Percentiles rank a stretch among this genome's conserved stretches.
These are phyloP conservation scores for Pyricularia pennisetigena DNA, from an alignment of 2,329 filamentous ascomycete genomes.

Conservation along the genomic window DNA sequence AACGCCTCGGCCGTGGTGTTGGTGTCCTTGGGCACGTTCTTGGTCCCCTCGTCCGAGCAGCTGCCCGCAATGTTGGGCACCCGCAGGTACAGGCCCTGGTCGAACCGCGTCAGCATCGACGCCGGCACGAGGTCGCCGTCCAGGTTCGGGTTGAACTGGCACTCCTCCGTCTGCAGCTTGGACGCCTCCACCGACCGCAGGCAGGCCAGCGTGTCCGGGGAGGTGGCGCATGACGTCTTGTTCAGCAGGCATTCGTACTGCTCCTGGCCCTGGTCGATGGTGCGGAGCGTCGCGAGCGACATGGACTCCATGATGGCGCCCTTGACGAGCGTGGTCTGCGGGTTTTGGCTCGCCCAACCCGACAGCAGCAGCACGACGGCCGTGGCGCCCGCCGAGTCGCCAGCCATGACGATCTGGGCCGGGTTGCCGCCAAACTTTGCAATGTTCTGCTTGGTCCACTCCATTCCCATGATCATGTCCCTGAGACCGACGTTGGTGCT, in stretches of 20 bases:
- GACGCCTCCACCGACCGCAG: conserved; percentile 12
- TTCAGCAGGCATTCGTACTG: conserved; percentile 10
- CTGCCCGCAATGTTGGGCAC: conserved; percentile 18
- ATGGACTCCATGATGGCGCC: conserved; percentile 35
- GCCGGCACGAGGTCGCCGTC: conserved; percentile 8
- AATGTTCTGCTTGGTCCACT: conserved; percentile 62
- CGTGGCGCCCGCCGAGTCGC: conserved; percentile 58
- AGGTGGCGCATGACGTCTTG: conserved; percentile 10
- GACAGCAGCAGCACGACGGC: conserved; percentile 55
- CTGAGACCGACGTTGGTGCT: conserved; percentile 37
- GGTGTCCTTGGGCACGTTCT: conserved; percentile 20
- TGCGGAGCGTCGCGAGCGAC: conserved; percentile 9
- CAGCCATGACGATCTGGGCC: conserved; percentile 55
- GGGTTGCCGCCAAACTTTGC: conserved; percentile 59
- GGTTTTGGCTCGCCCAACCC: conserved; percentile 37
- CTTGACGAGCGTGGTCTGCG: conserved; percentile 30
- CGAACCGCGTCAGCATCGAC: conserved; percentile 9
- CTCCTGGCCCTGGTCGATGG: conserved; percentile 13
- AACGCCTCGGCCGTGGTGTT: conserved; percentile 23
- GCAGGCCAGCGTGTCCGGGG: conserved; percentile 12
- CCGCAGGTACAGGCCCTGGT: conserved; percentile 42
- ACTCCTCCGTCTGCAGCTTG: conserved; percentile 12
- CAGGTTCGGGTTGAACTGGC: conserved; percentile 14
- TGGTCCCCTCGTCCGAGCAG: conserved; percentile 27
- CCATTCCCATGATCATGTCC: conserved; percentile 57